Percentiles rank a stretch among this genome's conserved stretches.
Evolutionary conservation across 768 basidiomycete genomes (phyloP).

Genomic region (Kwoniella mangroviensis): DNA sequence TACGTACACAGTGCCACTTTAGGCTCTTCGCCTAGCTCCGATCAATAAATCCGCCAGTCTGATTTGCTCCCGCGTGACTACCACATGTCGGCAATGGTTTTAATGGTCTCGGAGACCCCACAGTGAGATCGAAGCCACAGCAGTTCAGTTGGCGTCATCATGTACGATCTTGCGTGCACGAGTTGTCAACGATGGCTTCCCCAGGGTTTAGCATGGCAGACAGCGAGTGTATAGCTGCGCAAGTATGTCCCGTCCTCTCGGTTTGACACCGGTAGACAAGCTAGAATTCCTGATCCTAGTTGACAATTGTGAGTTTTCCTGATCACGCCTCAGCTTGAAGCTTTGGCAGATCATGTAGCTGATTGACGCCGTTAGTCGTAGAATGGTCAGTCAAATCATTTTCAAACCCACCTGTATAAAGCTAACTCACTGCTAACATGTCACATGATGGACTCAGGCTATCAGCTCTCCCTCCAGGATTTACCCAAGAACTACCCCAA

Average conservation of each 20-base stretch:
- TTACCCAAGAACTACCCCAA: conserved; percentile 71
- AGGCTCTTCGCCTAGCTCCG: neutral
- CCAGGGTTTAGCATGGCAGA: too few species aligned
- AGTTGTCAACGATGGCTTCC: too few species aligned
- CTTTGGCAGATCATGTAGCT: neutral
- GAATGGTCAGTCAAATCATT: conserved; percentile 72
- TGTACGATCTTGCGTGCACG: too few species aligned
- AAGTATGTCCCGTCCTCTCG: conserved; percentile 7
- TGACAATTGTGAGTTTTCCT: conserved; percentile 28
- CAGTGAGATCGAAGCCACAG: neutral
- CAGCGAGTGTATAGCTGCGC: too few species aligned
- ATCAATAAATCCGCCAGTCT: neutral
- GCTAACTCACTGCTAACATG: neutral
- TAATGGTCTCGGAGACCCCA: neutral
- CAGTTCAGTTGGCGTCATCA: too few species aligned
- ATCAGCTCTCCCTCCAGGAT: conserved; percentile 77
- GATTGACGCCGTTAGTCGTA: conserved; percentile 55
- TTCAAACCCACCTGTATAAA: too few species aligned
- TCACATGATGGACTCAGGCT: conserved; percentile 66
- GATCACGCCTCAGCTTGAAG: neutral
- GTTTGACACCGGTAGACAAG: conserved; percentile 33
- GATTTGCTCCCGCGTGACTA: neutral
- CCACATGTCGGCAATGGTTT: neutral
- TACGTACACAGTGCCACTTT: neutral
- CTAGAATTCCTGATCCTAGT: conserved; percentile 36